Evolutionary conservation across 1,139 yeast genomes (phyloP), one percentile per base, ranked within the genome.

Genomic region (Kurtzmaniella quercitrusa): DNA sequence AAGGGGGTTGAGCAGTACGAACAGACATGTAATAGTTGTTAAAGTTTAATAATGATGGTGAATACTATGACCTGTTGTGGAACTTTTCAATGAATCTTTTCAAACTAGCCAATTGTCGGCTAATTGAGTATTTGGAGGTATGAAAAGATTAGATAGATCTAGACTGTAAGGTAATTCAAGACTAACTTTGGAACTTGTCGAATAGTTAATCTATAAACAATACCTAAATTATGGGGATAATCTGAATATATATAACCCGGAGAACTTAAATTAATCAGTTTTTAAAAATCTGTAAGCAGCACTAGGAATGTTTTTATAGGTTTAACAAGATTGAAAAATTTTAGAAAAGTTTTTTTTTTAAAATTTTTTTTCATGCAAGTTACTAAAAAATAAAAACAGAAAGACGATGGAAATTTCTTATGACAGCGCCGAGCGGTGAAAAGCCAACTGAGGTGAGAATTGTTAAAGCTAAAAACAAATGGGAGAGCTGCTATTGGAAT

Each of bases 271-370:
- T 25, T 7, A 15, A 16, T 15, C n/a, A 4, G 16, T 3, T 16
- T 11, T 38, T 6, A 7, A 9, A 21, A 21, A 34, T 19, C 7
- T 14, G 34, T 40, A 40, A 40, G 42, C 42, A 33, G 38, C 42
- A 23, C 34, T 40, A 25, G 23, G 19, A 21, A 4, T 33, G 42
- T 23, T 40, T 40, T 40, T 34, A 40, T 40, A 40, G 42, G 42
- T 18, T 29, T 23, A 31, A 34, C 12, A 19, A 23, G 25, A 21
- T 29, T 40, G 25, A 34, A 40, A 40, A 40, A 34, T 36, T 40
- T 38, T 37, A 41, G 37, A 31, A 31, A 31, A n/a, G 16, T 31
- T 14, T 31, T 31, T 14, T 15, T 31, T 31, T 31, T 14, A 9
- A 4, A 12, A 12, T 12, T 12, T 14, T 31, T n/a, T 14, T 31